Conservation (phyloP, 2,329 filamentous ascomycete species). For the Ophiostoma fasciatum region DNA sequence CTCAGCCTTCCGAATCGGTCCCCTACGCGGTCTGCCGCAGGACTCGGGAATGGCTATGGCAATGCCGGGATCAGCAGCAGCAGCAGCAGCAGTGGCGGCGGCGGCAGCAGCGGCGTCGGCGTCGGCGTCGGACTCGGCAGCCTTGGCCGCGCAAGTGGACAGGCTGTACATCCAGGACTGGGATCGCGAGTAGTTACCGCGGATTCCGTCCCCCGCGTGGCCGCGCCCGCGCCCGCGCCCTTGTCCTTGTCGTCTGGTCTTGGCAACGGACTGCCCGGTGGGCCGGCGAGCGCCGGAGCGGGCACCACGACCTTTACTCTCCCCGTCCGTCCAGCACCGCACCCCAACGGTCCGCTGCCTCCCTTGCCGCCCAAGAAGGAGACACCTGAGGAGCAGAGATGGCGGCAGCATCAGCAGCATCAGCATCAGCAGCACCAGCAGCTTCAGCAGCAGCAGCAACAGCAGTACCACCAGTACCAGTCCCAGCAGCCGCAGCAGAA, state of each 20-base stretch:
- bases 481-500: neutral
- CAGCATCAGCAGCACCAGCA: constrained; percentile 3
- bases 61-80: constrained; percentile 1
- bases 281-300: constrained; percentile 20
- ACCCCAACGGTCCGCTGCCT: constrained; percentile 42
- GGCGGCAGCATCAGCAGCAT: constrained; percentile 6
- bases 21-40: constrained; percentile 24
- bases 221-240: too few relatives aligned
- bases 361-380: constrained; percentile 41
- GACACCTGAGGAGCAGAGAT: constrained; percentile 36
- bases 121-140: constrained; percentile 19
- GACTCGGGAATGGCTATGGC: constrained; percentile 20
- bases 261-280: constrained; percentile 17
- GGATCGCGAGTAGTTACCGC: constrained; percentile 36
- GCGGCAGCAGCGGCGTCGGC: constrained; percentile 1
- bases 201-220: constrained; percentile 35
- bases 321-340: constrained; percentile 48
- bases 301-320: constrained; percentile 42
- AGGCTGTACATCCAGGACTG: constrained; percentile 35
- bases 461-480: constrained; percentile 1
- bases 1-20: constrained; percentile 31
- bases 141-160: constrained; percentile 29
- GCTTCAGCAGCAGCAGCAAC: constrained; percentile 1
- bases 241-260: constrained; percentile 13
- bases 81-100: neutral